These are phyloP conservation scores for Grosmannia serpens DNA, from an alignment of 2,329 filamentous ascomycete genomes.

Conservation along the genomic window DNA sequence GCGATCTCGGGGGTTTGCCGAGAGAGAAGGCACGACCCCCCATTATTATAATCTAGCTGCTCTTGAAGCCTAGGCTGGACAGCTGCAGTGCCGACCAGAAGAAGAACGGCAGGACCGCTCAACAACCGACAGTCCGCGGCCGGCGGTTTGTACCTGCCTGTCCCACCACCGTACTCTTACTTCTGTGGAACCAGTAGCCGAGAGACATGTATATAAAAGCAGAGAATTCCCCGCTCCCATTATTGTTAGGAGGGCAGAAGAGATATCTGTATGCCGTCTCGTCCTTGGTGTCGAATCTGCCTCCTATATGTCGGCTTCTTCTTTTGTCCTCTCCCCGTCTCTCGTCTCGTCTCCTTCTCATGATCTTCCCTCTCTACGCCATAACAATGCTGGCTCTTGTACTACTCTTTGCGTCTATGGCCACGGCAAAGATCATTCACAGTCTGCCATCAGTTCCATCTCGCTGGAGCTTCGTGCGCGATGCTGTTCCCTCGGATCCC, in stretches of 20 bases:
- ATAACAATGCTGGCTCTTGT: slow-evolving; percentile 13
- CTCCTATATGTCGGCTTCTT: background rate
- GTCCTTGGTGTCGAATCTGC: background rate
- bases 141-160: too few relatives aligned
- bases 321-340: background rate
- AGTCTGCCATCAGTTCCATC: slow-evolving; percentile 22
- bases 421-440: slow-evolving; percentile 24
- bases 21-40: too few relatives aligned
- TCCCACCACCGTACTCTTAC: too few relatives aligned
- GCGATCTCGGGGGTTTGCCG: too few relatives aligned
- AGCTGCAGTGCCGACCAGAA: too few relatives aligned
- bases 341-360: background rate
- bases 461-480: slow-evolving; percentile 25
- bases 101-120: too few relatives aligned
- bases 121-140: too few relatives aligned
- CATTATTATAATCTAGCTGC: too few relatives aligned
- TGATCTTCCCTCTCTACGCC: background rate
- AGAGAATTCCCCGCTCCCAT: background rate
- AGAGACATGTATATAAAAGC: too few relatives aligned
- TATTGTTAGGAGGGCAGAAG: too few relatives aligned
- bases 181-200: too few relatives aligned
- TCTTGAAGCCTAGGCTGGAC: too few relatives aligned
- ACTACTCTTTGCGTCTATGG: slow-evolving; percentile 16
- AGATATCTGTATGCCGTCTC: background rate
- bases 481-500: slow-evolving; percentile 23